A percentile compares a stretch with the other conserved stretches of the same genome.
Evolutionary conservation across 768 basidiomycete genomes (phyloP).

Genomic region (Naematelia aurantialba): DNA sequence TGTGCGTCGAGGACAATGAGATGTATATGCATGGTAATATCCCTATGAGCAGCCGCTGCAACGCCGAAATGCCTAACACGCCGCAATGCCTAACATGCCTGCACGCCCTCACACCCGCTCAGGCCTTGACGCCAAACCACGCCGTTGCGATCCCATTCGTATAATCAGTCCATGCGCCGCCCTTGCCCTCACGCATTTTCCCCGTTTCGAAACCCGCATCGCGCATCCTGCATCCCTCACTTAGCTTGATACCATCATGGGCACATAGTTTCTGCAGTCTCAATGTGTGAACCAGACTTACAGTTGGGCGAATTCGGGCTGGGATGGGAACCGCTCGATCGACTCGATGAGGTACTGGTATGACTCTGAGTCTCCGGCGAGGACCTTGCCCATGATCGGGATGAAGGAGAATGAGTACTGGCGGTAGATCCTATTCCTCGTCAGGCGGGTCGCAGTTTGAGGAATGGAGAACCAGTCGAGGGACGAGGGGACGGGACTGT

Average conservation of each 20-base stretch:
- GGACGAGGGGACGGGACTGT: constrained; percentile 2
- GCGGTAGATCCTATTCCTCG: constrained; percentile 70
- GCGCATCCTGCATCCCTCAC: constrained; percentile 38
- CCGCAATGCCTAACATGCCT: neutral
- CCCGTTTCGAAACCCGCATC: constrained; percentile 52
- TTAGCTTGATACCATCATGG: neutral
- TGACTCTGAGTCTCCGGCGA: constrained; percentile 89
- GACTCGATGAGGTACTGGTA: constrained; percentile 99
- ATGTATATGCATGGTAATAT: neutral
- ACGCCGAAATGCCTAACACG: neutral
- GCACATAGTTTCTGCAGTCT: neutral
- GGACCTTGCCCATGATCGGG: constrained; percentile 88
- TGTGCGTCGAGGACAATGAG: too few relatives aligned
- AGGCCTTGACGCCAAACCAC: constrained; percentile 46
- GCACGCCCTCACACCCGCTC: neutral
- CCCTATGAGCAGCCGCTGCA: neutral
- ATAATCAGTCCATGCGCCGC: constrained; percentile 51
- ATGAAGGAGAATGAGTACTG: constrained; percentile 95
- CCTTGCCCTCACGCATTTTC: constrained; percentile 49
- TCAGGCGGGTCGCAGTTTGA: neutral
- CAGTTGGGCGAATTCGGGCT: constrained; percentile 83
- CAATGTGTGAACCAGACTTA: constrained; percentile 21
- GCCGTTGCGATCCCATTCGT: constrained; percentile 50
- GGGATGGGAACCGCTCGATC: constrained; percentile 86
- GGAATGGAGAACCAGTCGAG: constrained; percentile 1